Conservation (phyloP, 495 filamentous ascomycete species). For the Xylaria intraflava region DNA sequence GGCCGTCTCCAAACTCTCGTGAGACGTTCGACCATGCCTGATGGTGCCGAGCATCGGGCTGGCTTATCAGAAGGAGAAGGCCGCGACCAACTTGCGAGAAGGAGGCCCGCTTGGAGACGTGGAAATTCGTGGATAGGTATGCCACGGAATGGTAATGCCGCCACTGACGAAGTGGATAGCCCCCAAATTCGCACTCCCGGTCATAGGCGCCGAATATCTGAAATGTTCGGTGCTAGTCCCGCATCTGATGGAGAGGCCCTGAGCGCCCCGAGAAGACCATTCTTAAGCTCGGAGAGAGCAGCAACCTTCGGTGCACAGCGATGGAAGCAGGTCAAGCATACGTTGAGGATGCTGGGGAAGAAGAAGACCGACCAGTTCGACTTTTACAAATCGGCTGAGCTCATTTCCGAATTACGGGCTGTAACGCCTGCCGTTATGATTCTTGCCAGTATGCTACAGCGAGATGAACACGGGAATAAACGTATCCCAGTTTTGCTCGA, state of each 20-base stretch:
- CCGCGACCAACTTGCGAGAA: slow-evolving; percentile 58
- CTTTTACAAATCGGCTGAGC: slow-evolving; percentile 88
- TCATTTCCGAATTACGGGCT: slow-evolving; percentile 90
- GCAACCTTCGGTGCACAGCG: slow-evolving; percentile 74
- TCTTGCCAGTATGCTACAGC: slow-evolving; percentile 91
- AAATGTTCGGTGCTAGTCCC: slow-evolving; percentile 52
- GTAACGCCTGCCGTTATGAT: slow-evolving; percentile 88
- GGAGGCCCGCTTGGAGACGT: slow-evolving; percentile 48
- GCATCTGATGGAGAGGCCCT: slow-evolving; percentile 47
- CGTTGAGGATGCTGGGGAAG: slow-evolving; percentile 73
- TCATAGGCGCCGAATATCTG: slow-evolving; percentile 66
- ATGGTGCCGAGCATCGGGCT: slow-evolving; percentile 59
- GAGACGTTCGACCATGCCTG: slow-evolving; percentile 62
- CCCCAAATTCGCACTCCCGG: slow-evolving; percentile 55
- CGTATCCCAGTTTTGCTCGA: slow-evolving; percentile 91
- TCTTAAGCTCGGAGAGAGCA: slow-evolving; percentile 56
- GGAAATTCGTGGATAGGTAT: slow-evolving; percentile 48
- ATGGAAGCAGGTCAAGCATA: slow-evolving; percentile 82
- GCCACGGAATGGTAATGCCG: slow-evolving; percentile 27
- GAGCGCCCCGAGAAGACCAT: slow-evolving; percentile 37
- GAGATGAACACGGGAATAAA: slow-evolving; percentile 92
- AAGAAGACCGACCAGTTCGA: slow-evolving; percentile 83
- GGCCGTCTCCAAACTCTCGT: slow-evolving; percentile 47
- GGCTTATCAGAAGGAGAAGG: slow-evolving; percentile 88
- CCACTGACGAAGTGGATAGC: slow-evolving; percentile 38